Base-by-base conservation (phyloP, 2,329 filamentous ascomycete species). In the Emydomyces testavorans region DNA sequence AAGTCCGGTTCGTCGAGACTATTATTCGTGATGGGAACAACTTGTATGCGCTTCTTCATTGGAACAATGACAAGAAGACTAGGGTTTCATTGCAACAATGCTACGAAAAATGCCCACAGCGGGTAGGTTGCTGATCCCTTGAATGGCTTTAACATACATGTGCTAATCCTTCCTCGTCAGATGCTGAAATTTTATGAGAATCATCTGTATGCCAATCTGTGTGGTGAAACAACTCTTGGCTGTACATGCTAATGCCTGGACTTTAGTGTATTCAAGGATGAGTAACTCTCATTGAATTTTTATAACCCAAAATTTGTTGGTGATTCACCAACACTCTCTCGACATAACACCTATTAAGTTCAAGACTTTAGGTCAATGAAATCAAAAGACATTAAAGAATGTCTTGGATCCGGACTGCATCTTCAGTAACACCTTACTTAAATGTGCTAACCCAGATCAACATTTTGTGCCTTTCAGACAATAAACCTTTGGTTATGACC, bases 161-260 rank as follows among this genome's bases (percentile, higher is more conserved):
- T 13, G 26, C 40, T 51, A 24, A 49, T 21, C 3, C 8, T 36
- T 18, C 3, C 5, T 28, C 37, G 3, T 15, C 6, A 70, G 62
- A 72, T 73, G 69, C 64, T 73, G 8, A 58, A 65, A 49, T 73
- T 73, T 46, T 73, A 73, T 50, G 70, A 73, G 56, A 56, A 60
- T 32, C 69, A 73, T 56, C 58, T 73, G 67, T 71, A 62, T 62
- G 66, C 58, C 34, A 36, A 37, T 36, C n/a, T 42, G 7, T 42
- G 7, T 48, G 46, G 15, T 45, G 20, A 13, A 46, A 50, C 5
- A 32, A 64, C 3, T 15, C 20, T 26, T 41, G 37, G 36, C 8
- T 10, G 15, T 13, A 2, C 24, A 16, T 4, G 39, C 37, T 48
- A 37, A 48, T n/a, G n/a, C n/a, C 21, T 15, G 32, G 20, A 24